A percentile compares a stretch with the other conserved stretches of the same genome.
These are phyloP conservation scores for Erysimum cheiri DNA, from an alignment of 441 rosid genomes.

Conservation along the genomic window DNA sequence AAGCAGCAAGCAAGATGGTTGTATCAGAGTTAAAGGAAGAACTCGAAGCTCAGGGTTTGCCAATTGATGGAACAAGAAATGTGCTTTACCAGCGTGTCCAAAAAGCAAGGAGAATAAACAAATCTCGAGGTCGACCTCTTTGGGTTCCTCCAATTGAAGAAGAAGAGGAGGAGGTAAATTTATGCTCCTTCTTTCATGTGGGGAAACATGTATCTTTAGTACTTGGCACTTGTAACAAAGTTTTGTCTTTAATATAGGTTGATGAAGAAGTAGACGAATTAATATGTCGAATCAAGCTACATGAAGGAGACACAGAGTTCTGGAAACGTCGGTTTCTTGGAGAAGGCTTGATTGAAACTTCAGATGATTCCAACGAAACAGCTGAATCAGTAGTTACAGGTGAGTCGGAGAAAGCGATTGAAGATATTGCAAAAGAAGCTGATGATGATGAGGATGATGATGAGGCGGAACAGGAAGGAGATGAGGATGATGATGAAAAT, in stretches of 20 bases:
- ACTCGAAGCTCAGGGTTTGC: conserved; percentile 94
- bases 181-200: conserved; percentile 11
- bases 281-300: conserved; percentile 80
- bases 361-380: conserved; percentile 55
- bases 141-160: conserved; percentile 99
- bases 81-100: conserved; percentile 99
- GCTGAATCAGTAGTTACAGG: conserved; percentile 55
- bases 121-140: conserved; percentile 96
- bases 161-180: conserved; percentile 88
- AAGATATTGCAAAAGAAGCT: conserved; percentile 54
- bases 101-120: conserved; percentile 97
- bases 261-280: conserved; percentile 88
- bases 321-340: conserved; percentile 96
- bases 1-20: conserved; percentile 98
- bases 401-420: conserved; percentile 51
- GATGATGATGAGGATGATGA: conserved; percentile 57
- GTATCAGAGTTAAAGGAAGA: conserved; percentile 95
- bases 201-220: conserved; percentile 18
- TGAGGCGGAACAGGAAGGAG: conserved; percentile 59
- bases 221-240: conserved; percentile 6
- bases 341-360: conserved; percentile 67
- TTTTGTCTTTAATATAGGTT: conserved; percentile 50
- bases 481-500: conserved; percentile 62
- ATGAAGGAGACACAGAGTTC: conserved; percentile 97
- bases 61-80: conserved; percentile 96